These are phyloP conservation scores for Nemania sp. DNA, from an alignment of 2,329 filamentous ascomycete genomes.

Conservation along the genomic window DNA sequence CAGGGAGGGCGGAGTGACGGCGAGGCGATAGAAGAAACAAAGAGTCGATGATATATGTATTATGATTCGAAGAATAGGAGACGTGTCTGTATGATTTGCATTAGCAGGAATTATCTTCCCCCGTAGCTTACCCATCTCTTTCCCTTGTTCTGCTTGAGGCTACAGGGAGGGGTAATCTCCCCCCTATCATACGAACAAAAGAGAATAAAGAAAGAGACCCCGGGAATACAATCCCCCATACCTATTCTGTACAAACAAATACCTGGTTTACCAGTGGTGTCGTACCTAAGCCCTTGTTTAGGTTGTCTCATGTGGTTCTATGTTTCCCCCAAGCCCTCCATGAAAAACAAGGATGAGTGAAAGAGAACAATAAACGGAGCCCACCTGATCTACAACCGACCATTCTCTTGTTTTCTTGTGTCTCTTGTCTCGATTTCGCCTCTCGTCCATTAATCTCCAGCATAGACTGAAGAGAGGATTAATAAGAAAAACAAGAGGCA, in stretches of 20 bases:
- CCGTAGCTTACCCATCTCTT: conserved; percentile 15
- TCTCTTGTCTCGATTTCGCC: conserved; percentile 27
- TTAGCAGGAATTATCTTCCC: conserved; percentile 4
- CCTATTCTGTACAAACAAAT: conserved; percentile 23
- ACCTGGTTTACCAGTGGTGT: conserved; percentile 24
- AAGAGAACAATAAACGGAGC: conserved; percentile 25
- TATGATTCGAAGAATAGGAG: conserved; percentile 7
- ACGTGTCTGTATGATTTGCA: conserved; percentile 17
- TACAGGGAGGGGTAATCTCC: conserved; percentile 2
- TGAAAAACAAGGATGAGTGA: conserved; percentile 22
- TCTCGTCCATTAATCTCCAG: conserved; percentile 6
- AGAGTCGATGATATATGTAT: neutral
- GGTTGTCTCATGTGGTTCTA: conserved; percentile 25
- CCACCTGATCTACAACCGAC: conserved; percentile 23
- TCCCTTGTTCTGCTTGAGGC: conserved; percentile 24
- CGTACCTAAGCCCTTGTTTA: conserved; percentile 13
- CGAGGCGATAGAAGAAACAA: conserved; percentile 23
- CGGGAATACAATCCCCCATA: conserved; percentile 26
- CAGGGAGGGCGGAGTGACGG: neutral
- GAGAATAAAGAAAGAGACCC: conserved; percentile 15
- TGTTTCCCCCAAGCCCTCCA: conserved; percentile 6
- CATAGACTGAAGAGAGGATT: conserved; percentile 8
- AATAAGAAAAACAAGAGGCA: neutral
- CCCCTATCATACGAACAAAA: conserved; percentile 28
- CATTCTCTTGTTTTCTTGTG: conserved; percentile 25